Percentiles rank a stretch among this genome's conserved stretches.
phyloP scores from a whole-genome alignment of 169 alveolate genomes.

The Plasmodium gaboni region DNA sequence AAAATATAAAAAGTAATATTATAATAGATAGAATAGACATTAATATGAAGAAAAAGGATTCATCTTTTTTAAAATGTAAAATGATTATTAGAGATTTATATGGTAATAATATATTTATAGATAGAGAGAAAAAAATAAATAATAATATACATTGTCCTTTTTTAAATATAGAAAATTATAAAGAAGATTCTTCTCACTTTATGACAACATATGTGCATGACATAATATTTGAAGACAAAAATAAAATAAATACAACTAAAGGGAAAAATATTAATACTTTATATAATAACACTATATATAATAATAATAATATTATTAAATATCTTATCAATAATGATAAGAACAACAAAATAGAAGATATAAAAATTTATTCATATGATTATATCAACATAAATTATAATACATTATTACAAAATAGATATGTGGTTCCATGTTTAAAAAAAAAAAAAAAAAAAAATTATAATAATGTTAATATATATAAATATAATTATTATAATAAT shows the following conservation, averaged over 20 bases:
- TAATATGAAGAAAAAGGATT: too few species aligned
- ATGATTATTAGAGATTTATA: conserved; percentile 13
- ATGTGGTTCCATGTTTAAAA: conserved; percentile 18
- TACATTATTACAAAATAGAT: neutral
- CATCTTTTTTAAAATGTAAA: neutral
- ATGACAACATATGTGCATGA: conserved; percentile 11
- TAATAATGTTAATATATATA: neutral
- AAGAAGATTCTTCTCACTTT: conserved; percentile 9
- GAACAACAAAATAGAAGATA: neutral
- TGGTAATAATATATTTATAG: conserved; percentile 26
- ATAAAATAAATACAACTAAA: neutral
- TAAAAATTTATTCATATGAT: neutral
- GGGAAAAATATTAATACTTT: neutral
- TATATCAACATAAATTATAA: neutral
- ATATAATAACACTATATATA: neutral
- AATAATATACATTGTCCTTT: conserved; percentile 2
- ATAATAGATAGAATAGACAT: too few species aligned
- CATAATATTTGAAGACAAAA: neutral
- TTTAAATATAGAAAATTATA: conserved; percentile 27
- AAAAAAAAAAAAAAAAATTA: too few species aligned
- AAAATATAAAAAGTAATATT: too few species aligned
- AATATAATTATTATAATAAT: neutral
- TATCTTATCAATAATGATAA: neutral
- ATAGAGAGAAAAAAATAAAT: conserved; percentile 6
- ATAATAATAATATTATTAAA: neutral